Evolutionary conservation across 2,329 filamentous ascomycete species (phyloP).

Genomic region (Microsporum ferrugineum): DNA sequence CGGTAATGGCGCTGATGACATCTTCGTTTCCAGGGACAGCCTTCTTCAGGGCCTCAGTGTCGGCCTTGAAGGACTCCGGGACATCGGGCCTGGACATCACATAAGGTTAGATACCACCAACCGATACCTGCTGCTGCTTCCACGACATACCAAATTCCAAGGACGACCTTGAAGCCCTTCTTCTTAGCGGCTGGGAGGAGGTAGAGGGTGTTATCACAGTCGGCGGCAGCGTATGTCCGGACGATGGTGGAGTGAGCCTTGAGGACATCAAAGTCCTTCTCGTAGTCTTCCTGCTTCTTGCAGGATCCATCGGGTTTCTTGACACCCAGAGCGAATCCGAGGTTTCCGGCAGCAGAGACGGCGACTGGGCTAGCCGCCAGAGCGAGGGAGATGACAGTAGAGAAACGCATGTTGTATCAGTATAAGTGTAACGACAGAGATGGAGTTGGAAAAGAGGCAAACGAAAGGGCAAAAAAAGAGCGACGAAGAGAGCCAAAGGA

Average conservation of each 20-base stretch:
- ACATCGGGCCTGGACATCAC: slow-evolving; percentile 44
- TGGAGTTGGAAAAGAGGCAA: neutral
- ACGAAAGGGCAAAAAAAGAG: slow-evolving; percentile 3
- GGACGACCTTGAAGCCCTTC: slow-evolving; percentile 55
- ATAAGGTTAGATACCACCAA: neutral
- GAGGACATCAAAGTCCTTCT: slow-evolving; percentile 53
- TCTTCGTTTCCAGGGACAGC: slow-evolving; percentile 38
- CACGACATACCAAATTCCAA: slow-evolving; percentile 53
- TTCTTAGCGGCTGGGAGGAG: slow-evolving; percentile 55
- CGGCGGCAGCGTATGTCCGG: slow-evolving; percentile 54
- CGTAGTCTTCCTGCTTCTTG: slow-evolving; percentile 53
- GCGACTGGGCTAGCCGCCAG: slow-evolving; percentile 38
- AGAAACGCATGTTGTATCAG: slow-evolving; percentile 36
- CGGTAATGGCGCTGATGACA: slow-evolving; percentile 56
- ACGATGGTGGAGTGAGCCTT: slow-evolving; percentile 45
- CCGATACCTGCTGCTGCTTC: neutral
- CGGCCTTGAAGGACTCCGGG: slow-evolving; percentile 49
- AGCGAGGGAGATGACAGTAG: slow-evolving; percentile 30
- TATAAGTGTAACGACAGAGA: slow-evolving; percentile 1
- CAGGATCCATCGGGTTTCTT: slow-evolving; percentile 50
- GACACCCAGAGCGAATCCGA: slow-evolving; percentile 57
- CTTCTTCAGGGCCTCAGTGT: slow-evolving; percentile 47
- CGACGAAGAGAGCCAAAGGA: neutral
- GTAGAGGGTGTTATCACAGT: slow-evolving; percentile 53
- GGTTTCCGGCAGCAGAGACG: slow-evolving; percentile 42